These are phyloP conservation scores for Neonectria punicea DNA, from an alignment of 2,329 filamentous ascomycete genomes.

Conservation along the genomic window DNA sequence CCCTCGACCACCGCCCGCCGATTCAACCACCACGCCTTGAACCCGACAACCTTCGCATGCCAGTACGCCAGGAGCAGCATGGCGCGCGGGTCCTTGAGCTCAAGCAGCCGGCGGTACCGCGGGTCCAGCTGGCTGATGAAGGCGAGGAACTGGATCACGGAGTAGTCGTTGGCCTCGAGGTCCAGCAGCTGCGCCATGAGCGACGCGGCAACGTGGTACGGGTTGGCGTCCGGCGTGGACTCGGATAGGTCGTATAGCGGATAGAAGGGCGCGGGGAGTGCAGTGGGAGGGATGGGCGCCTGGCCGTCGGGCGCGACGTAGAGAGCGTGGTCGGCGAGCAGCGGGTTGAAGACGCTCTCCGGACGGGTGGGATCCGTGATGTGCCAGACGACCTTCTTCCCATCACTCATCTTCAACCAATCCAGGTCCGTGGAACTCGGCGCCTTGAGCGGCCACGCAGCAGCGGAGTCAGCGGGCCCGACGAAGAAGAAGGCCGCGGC, in stretches of 20 bases:
- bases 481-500: slow-evolving; percentile 57
- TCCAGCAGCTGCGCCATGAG: slow-evolving; percentile 52
- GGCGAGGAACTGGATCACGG: slow-evolving; percentile 56
- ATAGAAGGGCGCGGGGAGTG: slow-evolving; percentile 48
- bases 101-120: slow-evolving; percentile 57
- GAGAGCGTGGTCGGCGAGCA: slow-evolving; percentile 30
- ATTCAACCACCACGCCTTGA: slow-evolving; percentile 59
- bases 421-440: slow-evolving; percentile 58
- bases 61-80: slow-evolving; percentile 67
- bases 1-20: slow-evolving; percentile 59
- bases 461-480: slow-evolving; percentile 52
- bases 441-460: slow-evolving; percentile 66
- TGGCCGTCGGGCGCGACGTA: slow-evolving; percentile 22
- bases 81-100: slow-evolving; percentile 62
- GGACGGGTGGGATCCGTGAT: slow-evolving; percentile 59
- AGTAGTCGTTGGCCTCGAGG: slow-evolving; percentile 50
- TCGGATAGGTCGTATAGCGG: slow-evolving; percentile 41
- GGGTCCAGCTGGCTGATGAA: slow-evolving; percentile 59
- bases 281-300: slow-evolving; percentile 19
- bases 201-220: slow-evolving; percentile 48
- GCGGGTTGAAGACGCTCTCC: slow-evolving; percentile 57
- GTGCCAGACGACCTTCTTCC: slow-evolving; percentile 65
- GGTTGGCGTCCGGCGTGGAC: slow-evolving; percentile 39
- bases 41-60: slow-evolving; percentile 60
- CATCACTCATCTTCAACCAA: slow-evolving; percentile 67